Conservation (phyloP, 139 green algal species). For the Volvox africanus region DNA sequence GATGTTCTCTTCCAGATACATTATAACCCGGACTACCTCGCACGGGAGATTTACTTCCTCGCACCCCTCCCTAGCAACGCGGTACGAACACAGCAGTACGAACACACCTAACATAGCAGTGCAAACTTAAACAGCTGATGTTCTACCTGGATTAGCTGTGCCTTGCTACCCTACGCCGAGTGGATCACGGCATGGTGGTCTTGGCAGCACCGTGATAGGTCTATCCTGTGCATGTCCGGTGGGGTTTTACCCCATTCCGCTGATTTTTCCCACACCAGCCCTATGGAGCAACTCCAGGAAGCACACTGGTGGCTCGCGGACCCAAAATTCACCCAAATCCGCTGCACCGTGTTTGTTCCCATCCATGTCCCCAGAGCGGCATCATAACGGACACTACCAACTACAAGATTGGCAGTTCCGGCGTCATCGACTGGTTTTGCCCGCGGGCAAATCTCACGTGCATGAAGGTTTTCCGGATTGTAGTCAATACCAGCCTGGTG, state of each 20-base stretch:
- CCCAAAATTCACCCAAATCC: too few relatives aligned
- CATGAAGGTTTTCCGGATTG: not conserved
- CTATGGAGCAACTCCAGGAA: too few relatives aligned
- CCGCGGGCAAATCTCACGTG: not conserved
- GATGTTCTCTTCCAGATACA: constrained; percentile 34
- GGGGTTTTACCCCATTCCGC: too few relatives aligned
- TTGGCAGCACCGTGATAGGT: too few relatives aligned
- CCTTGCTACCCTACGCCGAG: too few relatives aligned
- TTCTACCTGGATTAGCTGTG: too few relatives aligned
- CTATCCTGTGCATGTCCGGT: too few relatives aligned
- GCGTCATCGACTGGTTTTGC: not conserved
- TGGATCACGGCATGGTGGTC: too few relatives aligned
- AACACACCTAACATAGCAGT: not conserved
- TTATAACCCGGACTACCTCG: not conserved
- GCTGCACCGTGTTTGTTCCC: too few relatives aligned
- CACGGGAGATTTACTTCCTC: constrained; percentile 39
- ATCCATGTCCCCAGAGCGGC: not conserved
- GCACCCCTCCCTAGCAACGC: constrained; percentile 34
- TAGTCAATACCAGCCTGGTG: not conserved
- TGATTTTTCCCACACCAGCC: too few relatives aligned
- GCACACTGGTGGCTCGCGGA: too few relatives aligned
- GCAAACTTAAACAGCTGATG: too few relatives aligned
- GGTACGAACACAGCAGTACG: not conserved
- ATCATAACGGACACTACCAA: constrained; percentile 13
- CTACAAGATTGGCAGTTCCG: constrained; percentile 9